A percentile compares a stretch with the other conserved stretches of the same genome.
Conservation (phyloP, 345 rosid genomes). For the Euphorbia tirucalli region DNA sequence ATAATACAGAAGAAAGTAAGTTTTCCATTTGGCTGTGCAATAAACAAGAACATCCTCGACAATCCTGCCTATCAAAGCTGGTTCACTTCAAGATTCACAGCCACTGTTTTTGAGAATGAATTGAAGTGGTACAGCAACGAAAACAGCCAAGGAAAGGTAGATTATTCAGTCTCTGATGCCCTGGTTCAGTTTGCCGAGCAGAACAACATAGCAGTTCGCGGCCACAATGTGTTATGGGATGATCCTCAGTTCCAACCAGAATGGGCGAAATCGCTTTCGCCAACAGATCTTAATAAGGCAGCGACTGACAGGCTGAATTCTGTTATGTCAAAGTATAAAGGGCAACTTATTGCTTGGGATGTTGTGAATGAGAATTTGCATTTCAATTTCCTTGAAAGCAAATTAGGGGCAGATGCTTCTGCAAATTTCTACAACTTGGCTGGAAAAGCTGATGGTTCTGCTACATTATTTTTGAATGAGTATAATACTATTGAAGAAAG, state of each 20-base stretch:
- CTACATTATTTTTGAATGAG: constrained; percentile 62
- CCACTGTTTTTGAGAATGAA: constrained; percentile 62
- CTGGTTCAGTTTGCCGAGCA: constrained; percentile 49
- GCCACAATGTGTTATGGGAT: constrained; percentile 72
- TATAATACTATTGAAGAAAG: constrained; percentile 62
- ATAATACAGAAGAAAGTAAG: constrained; percentile 34
- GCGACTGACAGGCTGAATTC: constrained; percentile 39
- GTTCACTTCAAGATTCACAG: constrained; percentile 65
- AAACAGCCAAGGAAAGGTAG: constrained; percentile 36
- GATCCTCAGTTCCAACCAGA: constrained; percentile 45
- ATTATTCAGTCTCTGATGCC: constrained; percentile 55
- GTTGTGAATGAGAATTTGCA: constrained; percentile 72
- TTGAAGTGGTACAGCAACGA: constrained; percentile 85
- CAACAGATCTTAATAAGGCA: constrained; percentile 29
- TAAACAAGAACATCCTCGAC: constrained; percentile 55
- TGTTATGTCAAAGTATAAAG: constrained; percentile 52
- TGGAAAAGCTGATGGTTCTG: constrained; percentile 19
- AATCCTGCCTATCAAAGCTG: constrained; percentile 55
- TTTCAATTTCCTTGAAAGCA: constrained; percentile 51
- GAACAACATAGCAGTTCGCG: constrained; percentile 49
- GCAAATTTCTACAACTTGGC: constrained; percentile 33
- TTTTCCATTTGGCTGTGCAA: constrained; percentile 67
- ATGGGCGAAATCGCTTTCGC: constrained; percentile 51
- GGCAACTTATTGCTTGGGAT: constrained; percentile 64
- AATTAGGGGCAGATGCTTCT: constrained; percentile 46